Conservation (phyloP, 306 rosid genomes). For the Cyclanthera cordifolia region DNA sequence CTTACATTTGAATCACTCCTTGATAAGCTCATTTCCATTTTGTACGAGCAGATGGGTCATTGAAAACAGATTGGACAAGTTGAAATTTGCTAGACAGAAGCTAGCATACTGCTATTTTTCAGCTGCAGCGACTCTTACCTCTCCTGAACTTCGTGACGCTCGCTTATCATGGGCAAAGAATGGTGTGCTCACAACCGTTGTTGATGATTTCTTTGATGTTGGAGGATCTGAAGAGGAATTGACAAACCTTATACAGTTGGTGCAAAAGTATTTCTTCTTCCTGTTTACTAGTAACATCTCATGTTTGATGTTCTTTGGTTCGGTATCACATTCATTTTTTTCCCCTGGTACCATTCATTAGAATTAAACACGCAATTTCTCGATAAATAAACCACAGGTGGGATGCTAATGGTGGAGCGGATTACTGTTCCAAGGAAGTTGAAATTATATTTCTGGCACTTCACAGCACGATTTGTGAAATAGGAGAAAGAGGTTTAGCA, state of each 20-base stretch:
- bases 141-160: slow-evolving; percentile 59
- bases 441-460: slow-evolving; percentile 58
- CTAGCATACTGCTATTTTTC: slow-evolving; percentile 62
- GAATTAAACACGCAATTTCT: neutral
- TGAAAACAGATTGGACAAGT: slow-evolving; percentile 54
- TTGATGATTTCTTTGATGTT: slow-evolving; percentile 78
- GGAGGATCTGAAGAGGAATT: slow-evolving; percentile 62
- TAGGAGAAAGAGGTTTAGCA: slow-evolving; percentile 40
- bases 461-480: slow-evolving; percentile 45
- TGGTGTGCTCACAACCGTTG: slow-evolving; percentile 65
- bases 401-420: slow-evolving; percentile 44
- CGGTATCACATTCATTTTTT: neutral
- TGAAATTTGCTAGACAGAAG: slow-evolving; percentile 75
- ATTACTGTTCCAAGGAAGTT: slow-evolving; percentile 56
- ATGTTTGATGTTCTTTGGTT: neutral
- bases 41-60: slow-evolving; percentile 51
- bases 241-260: slow-evolving; percentile 51
- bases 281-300: slow-evolving; percentile 2
- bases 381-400: slow-evolving; percentile 42
- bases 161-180: slow-evolving; percentile 75
- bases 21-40: neutral
- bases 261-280: slow-evolving; percentile 45
- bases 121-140: slow-evolving; percentile 41
- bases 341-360: neutral
- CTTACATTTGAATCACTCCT: neutral